Percentiles rank a stretch among this genome's conserved stretches.
phyloP scores from a whole-genome alignment of 2,329 filamentous ascomycete species.

The Fusarium proliferatum region DNA sequence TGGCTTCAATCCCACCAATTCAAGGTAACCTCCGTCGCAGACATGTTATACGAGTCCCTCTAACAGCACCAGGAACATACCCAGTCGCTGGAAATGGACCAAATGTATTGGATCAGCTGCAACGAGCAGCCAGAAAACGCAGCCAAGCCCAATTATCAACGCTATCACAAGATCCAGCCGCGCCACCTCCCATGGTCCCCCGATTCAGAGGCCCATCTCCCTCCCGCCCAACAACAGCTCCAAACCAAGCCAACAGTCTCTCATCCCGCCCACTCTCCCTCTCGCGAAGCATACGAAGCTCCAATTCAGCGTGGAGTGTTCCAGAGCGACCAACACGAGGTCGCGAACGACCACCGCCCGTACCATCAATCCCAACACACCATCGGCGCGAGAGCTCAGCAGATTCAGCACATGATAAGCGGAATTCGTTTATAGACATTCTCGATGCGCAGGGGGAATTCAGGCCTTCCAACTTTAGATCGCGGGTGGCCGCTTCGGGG shows the following conservation, averaged over 20 bases:
- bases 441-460: slow-evolving; percentile 68
- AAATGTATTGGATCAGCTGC: slow-evolving; percentile 41
- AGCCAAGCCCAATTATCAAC: slow-evolving; percentile 39
- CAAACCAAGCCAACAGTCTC: slow-evolving; percentile 18
- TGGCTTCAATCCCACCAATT: slow-evolving; percentile 40
- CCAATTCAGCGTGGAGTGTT: slow-evolving; percentile 31
- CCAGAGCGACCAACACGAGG: slow-evolving; percentile 24
- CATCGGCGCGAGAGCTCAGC: slow-evolving; percentile 35
- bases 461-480: slow-evolving; percentile 60
- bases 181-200: slow-evolving; percentile 33
- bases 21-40: slow-evolving; percentile 24
- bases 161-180: slow-evolving; percentile 7
- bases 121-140: slow-evolving; percentile 43
- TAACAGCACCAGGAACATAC: slow-evolving; percentile 38
- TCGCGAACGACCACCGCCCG: slow-evolving; percentile 34
- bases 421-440: slow-evolving; percentile 58
- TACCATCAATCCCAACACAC: slow-evolving; percentile 37
- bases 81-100: slow-evolving; percentile 44
- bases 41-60: too few species aligned
- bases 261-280: slow-evolving; percentile 29
- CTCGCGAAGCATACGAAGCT: slow-evolving; percentile 33
- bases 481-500: slow-evolving; percentile 62
- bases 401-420: slow-evolving; percentile 30
- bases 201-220: slow-evolving; percentile 26
- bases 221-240: slow-evolving; percentile 37